Percentiles rank a stretch among this genome's conserved stretches.
phyloP scores from a whole-genome alignment of 1,139 yeast genomes.

The Debaryomyces fabryi region DNA sequence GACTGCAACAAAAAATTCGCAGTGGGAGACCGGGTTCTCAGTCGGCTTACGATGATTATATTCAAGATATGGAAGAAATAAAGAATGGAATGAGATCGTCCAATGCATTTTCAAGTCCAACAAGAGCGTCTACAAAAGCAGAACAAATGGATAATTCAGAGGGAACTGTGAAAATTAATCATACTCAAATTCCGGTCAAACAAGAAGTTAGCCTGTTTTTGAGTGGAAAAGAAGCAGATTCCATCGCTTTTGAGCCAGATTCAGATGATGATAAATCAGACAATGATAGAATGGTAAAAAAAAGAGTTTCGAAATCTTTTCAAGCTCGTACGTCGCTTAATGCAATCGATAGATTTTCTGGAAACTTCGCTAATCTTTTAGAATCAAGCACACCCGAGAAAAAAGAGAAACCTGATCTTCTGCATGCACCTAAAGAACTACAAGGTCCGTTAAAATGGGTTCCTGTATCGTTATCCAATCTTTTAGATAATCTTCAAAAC shows the following conservation, averaged over 20 bases:
- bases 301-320: background rate
- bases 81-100: slow-evolving; percentile 19
- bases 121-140: background rate
- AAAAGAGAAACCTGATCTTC: slow-evolving; percentile 10
- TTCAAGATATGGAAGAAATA: slow-evolving; percentile 22
- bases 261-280: background rate
- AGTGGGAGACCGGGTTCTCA: background rate
- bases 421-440: background rate
- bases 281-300: background rate
- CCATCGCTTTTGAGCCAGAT: no score
- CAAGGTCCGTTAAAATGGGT: slow-evolving; percentile 12
- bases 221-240: background rate
- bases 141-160: background rate
- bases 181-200: background rate
- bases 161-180: background rate
- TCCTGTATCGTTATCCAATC: slow-evolving; percentile 25
- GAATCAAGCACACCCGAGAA: slow-evolving; percentile 26
- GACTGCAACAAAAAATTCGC: background rate
- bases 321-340: background rate
- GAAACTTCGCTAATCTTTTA: slow-evolving; percentile 15
- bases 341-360: slow-evolving; percentile 11
- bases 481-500: slow-evolving; percentile 33
- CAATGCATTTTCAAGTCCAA: slow-evolving; percentile 2
- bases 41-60: slow-evolving; percentile 18
- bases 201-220: background rate